Conservation (phyloP, 2,329 filamentous ascomycete genomes). For the Epichloe scottii region DNA sequence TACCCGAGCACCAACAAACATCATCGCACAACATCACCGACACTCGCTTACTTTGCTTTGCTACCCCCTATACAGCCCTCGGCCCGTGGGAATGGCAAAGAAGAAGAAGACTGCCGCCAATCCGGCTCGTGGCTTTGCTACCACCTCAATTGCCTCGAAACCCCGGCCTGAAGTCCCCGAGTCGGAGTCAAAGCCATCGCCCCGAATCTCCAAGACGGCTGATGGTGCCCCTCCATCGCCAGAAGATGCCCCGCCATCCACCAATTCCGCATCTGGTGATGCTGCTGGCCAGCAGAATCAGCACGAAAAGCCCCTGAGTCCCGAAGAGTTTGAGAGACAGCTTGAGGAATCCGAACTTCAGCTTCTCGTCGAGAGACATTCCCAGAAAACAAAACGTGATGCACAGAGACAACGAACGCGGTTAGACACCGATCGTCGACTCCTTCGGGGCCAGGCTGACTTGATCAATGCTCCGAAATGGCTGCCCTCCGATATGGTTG, state of each 20-base stretch:
- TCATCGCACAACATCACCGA: background rate
- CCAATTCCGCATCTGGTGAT: constrained; percentile 5
- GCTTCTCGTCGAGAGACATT: constrained; percentile 72
- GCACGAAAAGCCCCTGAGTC: constrained; percentile 45
- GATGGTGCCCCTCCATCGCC: constrained; percentile 10
- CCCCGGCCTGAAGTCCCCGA: constrained; percentile 48
- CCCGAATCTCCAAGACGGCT: constrained; percentile 15
- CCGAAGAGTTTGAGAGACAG: constrained; percentile 82
- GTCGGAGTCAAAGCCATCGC: constrained; percentile 16
- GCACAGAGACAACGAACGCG: constrained; percentile 62
- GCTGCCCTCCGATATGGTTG: constrained; percentile 68
- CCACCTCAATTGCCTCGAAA: constrained; percentile 82
- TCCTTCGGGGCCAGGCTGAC: constrained; percentile 70
- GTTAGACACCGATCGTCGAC: constrained; percentile 72
- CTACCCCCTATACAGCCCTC: background rate
- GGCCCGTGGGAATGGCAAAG: constrained; percentile 54
- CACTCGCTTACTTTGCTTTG: background rate
- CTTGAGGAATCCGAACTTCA: constrained; percentile 87
- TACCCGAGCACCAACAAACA: background rate
- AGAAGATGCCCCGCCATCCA: constrained; percentile 17
- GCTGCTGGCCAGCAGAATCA: constrained; percentile 3
- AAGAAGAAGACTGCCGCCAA: constrained; percentile 87
- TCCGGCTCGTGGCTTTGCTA: constrained; percentile 84
- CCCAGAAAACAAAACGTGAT: constrained; percentile 67
- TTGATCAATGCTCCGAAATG: constrained; percentile 61